Base-by-base conservation (phyloP, 768 basidiomycete genomes). In the Lentinula sp. region DNA sequence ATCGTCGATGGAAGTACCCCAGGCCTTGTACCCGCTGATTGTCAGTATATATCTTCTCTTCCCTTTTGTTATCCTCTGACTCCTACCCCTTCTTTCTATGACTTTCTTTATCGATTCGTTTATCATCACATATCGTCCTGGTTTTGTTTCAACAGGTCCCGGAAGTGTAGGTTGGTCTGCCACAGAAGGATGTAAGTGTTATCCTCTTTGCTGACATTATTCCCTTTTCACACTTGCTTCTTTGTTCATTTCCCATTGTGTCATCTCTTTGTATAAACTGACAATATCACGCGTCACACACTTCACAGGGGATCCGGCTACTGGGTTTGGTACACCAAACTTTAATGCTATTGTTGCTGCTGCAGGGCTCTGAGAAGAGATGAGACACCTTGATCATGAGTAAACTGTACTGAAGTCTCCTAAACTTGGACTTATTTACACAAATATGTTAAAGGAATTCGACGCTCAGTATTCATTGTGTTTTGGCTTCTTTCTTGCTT, bases 1-100 rank as follows among this genome's bases (percentile, higher is more conserved):
- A 74, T 81, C 63, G 77, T 77, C 0, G 37, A 48, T 2, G 81
- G 80, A 36, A 54, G 53, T 13, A 54, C n/a, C 20, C 53, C 53
- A 13, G 53, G 37, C 7, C 20, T 43, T 15, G 20, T 57, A 32
- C 41, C 56, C 15, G 32, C 33, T 45, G 56, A 43, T 43, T 57
- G 37, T 54, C 33, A 57, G 56, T 36, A 43, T 35, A 2, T 3
- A 15, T 6, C 10, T 23, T 18, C 18, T 3, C 18, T 9, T 33
- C n/a, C 20, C 8, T 43, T 28, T 13, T 2, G n/a, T 13, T 15
- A 18, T 28, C 23, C n/a, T 37, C 18, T 54, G 12, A 32, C 28
- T 33, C 13, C 20, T 51, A 35, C 20, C 28, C 13, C 13, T 32
- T 10, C 33, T 37, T 12, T 8, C 37, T 4, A 9, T 51, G 50